A percentile compares a stretch with the other conserved stretches of the same genome.
phyloP scores from a whole-genome alignment of 768 basidiomycete genomes.

The Pulveroboletus sp. region DNA sequence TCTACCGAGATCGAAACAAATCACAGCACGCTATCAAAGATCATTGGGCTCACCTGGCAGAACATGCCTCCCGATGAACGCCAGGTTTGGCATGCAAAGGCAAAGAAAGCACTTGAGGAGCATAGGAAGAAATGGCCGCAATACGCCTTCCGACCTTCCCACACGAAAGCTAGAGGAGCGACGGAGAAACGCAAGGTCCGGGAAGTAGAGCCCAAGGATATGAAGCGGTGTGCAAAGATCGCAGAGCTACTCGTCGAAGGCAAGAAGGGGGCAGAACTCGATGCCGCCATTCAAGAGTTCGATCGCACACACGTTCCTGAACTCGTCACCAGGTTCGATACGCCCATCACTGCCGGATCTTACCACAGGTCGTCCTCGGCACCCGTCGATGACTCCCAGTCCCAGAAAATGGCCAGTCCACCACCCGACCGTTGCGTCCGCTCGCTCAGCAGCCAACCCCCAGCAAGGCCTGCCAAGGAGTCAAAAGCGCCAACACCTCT shows the following conservation, averaged over 20 bases:
- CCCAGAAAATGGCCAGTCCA: constrained; percentile 27
- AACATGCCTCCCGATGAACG: constrained; percentile 71
- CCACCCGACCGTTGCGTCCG: constrained; percentile 19
- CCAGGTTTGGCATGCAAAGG: constrained; percentile 73
- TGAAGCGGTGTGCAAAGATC: constrained; percentile 61
- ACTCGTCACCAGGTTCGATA: constrained; percentile 68
- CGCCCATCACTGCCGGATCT: constrained; percentile 64
- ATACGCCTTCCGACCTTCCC: constrained; percentile 68
- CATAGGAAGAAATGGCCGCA: constrained; percentile 68
- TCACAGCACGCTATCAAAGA: constrained; percentile 80
- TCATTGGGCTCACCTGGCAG: constrained; percentile 81
- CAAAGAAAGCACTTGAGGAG: constrained; percentile 65
- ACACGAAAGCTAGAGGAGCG: constrained; percentile 31
- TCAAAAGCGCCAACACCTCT: constrained; percentile 5
- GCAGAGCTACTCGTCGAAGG: constrained; percentile 63
- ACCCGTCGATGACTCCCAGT: constrained; percentile 41
- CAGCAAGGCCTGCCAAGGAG: constrained; percentile 1
- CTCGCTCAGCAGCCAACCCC: constrained; percentile 23
- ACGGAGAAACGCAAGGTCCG: constrained; percentile 32
- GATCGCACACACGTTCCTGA: constrained; percentile 49
- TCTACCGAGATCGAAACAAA: constrained; percentile 75
- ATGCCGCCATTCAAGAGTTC: constrained; percentile 58
- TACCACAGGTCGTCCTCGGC: constrained; percentile 68
- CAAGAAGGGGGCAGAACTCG: constrained; percentile 58
- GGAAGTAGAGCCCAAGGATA: constrained; percentile 46